Conservation (phyloP, 202 grass and related monocot genomes). For the Carex sylvatica region DNA sequence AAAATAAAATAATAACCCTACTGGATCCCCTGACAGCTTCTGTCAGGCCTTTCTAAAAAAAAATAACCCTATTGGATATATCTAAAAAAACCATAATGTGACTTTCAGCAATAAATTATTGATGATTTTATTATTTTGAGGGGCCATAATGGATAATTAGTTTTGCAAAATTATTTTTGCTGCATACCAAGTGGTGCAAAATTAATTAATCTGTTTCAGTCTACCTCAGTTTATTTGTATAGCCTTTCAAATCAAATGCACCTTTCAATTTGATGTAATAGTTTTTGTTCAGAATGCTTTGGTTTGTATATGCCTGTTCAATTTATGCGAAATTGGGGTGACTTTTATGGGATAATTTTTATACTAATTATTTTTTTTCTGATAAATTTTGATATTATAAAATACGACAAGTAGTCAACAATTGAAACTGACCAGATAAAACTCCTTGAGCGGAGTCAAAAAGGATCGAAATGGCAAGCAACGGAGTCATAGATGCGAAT, state of each 20-base stretch:
- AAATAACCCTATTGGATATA: too few species aligned
- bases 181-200: neutral
- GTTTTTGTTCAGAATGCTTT: neutral
- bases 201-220: neutral
- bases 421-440: slow-evolving; percentile 43
- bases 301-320: neutral
- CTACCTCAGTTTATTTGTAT: neutral
- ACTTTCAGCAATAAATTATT: neutral
- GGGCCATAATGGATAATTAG: neutral
- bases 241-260: neutral
- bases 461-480: slow-evolving; percentile 60
- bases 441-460: slow-evolving; percentile 80
- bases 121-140: neutral
- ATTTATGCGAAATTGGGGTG: neutral
- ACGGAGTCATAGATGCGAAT: slow-evolving; percentile 62
- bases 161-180: neutral
- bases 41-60: too few species aligned
- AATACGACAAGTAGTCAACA: neutral
- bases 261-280: neutral
- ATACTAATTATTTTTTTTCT: neutral
- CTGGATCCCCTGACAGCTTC: too few species aligned
- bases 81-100: neutral
- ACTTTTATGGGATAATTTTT: neutral
- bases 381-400: neutral
- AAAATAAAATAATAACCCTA: neutral